These are phyloP conservation scores for Magnaporthiopsis incrustans DNA, from an alignment of 2,329 filamentous ascomycete species.

Conservation along the genomic window DNA sequence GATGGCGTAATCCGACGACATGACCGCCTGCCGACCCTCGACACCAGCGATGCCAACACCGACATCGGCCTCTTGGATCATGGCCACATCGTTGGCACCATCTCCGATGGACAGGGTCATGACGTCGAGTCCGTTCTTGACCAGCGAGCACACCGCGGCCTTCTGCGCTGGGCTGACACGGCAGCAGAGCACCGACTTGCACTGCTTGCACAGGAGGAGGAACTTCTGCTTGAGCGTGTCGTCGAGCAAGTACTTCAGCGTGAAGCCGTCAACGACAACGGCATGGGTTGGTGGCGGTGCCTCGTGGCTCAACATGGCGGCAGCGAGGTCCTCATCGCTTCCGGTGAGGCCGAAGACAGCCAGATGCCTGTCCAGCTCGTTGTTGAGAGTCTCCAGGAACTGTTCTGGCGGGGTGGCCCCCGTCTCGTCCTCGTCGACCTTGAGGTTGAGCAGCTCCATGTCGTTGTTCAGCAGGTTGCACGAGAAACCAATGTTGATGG, in stretches of 20 bases:
- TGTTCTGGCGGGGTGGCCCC: slow-evolving; percentile 37
- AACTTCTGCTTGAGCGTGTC: slow-evolving; percentile 85
- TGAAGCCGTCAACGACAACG: slow-evolving; percentile 90
- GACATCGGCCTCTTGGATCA: slow-evolving; percentile 97
- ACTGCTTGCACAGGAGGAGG: slow-evolving; percentile 90
- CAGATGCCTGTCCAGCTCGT: slow-evolving; percentile 68
- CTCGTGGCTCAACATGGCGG: slow-evolving; percentile 74
- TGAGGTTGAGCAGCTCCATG: slow-evolving; percentile 92
- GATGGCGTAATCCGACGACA: slow-evolving; percentile 95
- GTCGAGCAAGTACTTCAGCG: slow-evolving; percentile 77
- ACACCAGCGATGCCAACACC: slow-evolving; percentile 92
- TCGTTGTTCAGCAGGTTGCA: slow-evolving; percentile 96
- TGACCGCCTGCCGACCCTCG: slow-evolving; percentile 85
- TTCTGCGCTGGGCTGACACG: slow-evolving; percentile 96
- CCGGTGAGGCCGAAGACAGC: slow-evolving; percentile 70
- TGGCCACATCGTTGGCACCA: slow-evolving; percentile 91
- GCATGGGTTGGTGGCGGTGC: slow-evolving; percentile 83
- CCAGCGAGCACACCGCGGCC: slow-evolving; percentile 91
- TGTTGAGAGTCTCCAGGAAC: slow-evolving; percentile 52
- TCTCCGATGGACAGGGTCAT: slow-evolving; percentile 94
- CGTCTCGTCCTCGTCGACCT: slow-evolving; percentile 66
- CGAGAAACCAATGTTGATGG: slow-evolving; percentile 99
- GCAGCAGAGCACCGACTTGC: slow-evolving; percentile 92
- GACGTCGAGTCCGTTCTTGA: slow-evolving; percentile 89
- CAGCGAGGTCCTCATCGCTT: slow-evolving; percentile 73